Conservation (phyloP, 2,329 filamentous ascomycete genomes). For the Magnaporthiopsis incrustans region DNA sequence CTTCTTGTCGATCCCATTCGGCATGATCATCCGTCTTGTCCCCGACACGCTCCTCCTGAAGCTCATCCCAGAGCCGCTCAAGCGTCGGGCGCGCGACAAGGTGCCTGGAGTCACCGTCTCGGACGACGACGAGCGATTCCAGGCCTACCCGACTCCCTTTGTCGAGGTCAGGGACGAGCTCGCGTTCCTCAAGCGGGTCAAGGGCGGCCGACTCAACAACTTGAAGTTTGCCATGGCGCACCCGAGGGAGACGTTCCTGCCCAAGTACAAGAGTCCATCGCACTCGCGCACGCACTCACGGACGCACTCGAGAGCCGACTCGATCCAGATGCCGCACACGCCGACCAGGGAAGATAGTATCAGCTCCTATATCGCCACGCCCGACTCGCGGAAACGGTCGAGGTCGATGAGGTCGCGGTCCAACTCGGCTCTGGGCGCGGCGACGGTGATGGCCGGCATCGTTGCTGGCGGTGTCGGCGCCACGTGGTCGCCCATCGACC, state of each 20-base stretch:
- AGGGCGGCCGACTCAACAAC: constrained; percentile 74
- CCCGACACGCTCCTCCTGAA: constrained; percentile 61
- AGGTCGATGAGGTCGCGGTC: constrained; percentile 58
- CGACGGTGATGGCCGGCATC: constrained; percentile 76
- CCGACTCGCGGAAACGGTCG: constrained; percentile 56
- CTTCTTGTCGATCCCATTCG: constrained; percentile 76
- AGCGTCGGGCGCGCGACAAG: constrained; percentile 32
- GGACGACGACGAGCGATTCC: constrained; percentile 55
- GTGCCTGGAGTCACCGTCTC: constrained; percentile 52
- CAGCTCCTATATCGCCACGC: constrained; percentile 38
- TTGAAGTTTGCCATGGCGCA: constrained; percentile 72
- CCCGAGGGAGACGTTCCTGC: constrained; percentile 61
- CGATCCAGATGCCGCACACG: constrained; percentile 44
- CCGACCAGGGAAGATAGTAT: constrained; percentile 51
- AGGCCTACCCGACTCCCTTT: constrained; percentile 62
- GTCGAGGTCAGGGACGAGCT: constrained; percentile 74
- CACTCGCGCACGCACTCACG: constrained; percentile 55
- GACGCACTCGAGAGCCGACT: constrained; percentile 48
- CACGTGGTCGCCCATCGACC: constrained; percentile 66
- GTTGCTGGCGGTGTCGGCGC: constrained; percentile 69
- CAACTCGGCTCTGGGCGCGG: constrained; percentile 65
- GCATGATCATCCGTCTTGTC: constrained; percentile 70
- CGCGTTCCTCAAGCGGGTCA: constrained; percentile 69
- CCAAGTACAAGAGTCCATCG: constrained; percentile 54
- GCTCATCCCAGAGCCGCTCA: constrained; percentile 45